These are phyloP conservation scores for Naganishia kalamii DNA, from an alignment of 768 basidiomycete species.

Conservation along the genomic window DNA sequence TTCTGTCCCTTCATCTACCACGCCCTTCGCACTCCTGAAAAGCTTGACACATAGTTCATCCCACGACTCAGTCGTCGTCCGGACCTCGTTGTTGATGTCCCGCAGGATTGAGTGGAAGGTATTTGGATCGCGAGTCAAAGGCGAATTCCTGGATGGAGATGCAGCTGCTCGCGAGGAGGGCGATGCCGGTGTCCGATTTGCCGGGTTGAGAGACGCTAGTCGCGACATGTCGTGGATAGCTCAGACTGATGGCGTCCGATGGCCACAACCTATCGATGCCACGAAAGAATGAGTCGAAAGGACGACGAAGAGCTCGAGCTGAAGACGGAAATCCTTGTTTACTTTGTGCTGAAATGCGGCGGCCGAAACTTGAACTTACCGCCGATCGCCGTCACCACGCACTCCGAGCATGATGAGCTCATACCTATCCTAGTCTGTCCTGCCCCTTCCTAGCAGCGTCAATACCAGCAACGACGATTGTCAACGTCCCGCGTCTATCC, in stretches of 20 bases:
- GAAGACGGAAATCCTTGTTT: neutral
- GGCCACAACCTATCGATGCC: too few species aligned
- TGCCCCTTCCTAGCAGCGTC: too few species aligned
- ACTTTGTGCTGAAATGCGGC: neutral
- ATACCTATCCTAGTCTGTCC: neutral
- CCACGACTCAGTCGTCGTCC: neutral
- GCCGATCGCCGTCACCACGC: neutral
- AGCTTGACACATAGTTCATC: conserved; percentile 5
- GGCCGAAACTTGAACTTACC: neutral
- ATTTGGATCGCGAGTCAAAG: neutral
- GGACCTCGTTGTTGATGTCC: conserved; percentile 13
- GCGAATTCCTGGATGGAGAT: neutral
- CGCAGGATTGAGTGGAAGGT: conserved; percentile 7
- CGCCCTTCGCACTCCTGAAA: neutral
- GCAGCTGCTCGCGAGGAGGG: conserved; percentile 9
- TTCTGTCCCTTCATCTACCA: conserved; percentile 9
- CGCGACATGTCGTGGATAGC: neutral
- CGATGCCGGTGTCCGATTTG: conserved; percentile 4
- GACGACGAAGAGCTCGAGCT: neutral
- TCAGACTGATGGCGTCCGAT: too few species aligned
- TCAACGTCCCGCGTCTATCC: too few species aligned
- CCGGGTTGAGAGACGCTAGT: conserved; percentile 10
- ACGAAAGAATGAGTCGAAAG: too few species aligned
- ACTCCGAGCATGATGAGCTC: neutral
- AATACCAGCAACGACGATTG: too few species aligned